Conservation (phyloP, 164 flowering plant species). For the Chimonanthus salicifolius region DNA sequence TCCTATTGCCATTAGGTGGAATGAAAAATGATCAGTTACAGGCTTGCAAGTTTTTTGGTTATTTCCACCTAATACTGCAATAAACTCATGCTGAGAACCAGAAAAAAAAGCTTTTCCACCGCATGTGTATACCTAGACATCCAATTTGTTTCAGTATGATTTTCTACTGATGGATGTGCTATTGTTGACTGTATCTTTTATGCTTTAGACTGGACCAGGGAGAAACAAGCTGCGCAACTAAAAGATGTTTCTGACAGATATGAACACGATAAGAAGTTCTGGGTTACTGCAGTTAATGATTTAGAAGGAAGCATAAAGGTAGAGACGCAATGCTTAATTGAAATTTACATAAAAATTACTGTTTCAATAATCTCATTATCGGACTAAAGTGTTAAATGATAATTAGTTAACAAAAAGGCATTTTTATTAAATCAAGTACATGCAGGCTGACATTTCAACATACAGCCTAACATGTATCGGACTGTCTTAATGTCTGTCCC, state of each 20-base stretch:
- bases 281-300: conserved; percentile 43
- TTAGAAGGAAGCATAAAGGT: conserved; percentile 64
- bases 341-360: background rate
- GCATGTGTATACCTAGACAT: background rate
- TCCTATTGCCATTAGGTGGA: background rate
- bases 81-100: too few relatives aligned
- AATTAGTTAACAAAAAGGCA: background rate
- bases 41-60: background rate
- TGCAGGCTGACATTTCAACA: background rate
- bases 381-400: background rate
- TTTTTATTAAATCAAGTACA: background rate
- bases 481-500: background rate
- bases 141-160: background rate
- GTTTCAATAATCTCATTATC: background rate
- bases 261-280: conserved; percentile 48
- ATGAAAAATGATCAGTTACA: background rate
- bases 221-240: conserved; percentile 48
- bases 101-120: too few relatives aligned
- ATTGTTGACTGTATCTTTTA: background rate
- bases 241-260: conserved; percentile 47
- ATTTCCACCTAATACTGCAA: background rate
- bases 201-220: conserved; percentile 49
- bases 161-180: background rate
- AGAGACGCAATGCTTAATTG: background rate
- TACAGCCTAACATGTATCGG: background rate